Percentiles rank a stretch among this genome's conserved stretches.
These are phyloP conservation scores for Pelargonium citronellum DNA, from an alignment of 441 rosid species.

Conservation along the genomic window DNA sequence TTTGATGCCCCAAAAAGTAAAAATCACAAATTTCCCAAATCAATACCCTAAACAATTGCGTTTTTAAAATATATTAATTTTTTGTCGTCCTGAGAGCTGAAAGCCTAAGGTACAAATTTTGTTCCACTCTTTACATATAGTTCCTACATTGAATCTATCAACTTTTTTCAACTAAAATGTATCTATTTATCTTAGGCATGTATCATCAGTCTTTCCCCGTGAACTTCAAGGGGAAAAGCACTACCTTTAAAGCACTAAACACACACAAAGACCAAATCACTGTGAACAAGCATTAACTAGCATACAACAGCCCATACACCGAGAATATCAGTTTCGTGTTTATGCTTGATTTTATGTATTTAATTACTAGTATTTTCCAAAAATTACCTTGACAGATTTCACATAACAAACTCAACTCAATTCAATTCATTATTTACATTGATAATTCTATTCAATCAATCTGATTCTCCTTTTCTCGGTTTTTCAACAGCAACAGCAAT, in stretches of 20 bases:
- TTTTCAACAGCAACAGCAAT: not conserved
- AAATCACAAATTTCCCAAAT: constrained; percentile 3
- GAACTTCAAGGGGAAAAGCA: not conserved
- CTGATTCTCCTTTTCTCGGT: not conserved
- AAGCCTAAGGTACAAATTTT: not conserved
- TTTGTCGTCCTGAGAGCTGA: not conserved
- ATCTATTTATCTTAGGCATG: not conserved
- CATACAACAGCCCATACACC: too few relatives aligned
- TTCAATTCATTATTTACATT: not conserved
- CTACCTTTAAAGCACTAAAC: not conserved
- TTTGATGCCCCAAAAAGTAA: not conserved
- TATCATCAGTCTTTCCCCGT: not conserved
- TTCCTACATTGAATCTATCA: not conserved
- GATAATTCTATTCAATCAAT: not conserved
- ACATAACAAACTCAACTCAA: not conserved
- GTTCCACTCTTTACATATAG: not conserved
- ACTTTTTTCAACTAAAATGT: not conserved
- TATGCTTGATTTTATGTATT: too few relatives aligned
- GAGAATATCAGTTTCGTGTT: too few relatives aligned
- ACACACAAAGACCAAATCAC: not conserved
- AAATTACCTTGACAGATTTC: not conserved
- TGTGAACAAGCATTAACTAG: not conserved
- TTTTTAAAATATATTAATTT: not conserved
- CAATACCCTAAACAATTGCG: not conserved
- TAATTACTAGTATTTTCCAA: not conserved